These are phyloP conservation scores for Glomus cerebriforme DNA, from an alignment of 192 early-diverging fungal genomes.

Conservation along the genomic window DNA sequence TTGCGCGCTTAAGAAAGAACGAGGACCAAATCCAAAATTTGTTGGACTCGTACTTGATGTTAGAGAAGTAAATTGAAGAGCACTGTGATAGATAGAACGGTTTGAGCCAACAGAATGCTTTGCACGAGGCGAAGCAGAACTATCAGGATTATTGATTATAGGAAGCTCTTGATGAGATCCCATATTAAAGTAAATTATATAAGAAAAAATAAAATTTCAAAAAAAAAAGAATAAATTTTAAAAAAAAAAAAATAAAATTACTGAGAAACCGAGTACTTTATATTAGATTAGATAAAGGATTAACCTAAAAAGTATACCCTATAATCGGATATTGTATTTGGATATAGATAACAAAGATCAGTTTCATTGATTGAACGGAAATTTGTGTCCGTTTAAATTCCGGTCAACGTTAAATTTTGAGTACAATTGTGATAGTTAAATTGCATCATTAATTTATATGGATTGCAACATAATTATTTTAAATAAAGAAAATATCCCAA, in stretches of 20 bases:
- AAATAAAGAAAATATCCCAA: too few relatives aligned
- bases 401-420: too few relatives aligned
- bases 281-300: background rate
- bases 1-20: conserved; percentile 19
- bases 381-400: too few relatives aligned
- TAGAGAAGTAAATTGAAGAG: conserved; percentile 7
- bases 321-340: too few relatives aligned
- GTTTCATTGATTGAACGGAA: too few relatives aligned
- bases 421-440: too few relatives aligned
- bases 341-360: too few relatives aligned
- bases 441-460: too few relatives aligned
- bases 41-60: background rate
- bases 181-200: background rate
- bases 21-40: conserved; percentile 13
- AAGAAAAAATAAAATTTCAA: background rate
- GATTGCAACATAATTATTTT: too few relatives aligned
- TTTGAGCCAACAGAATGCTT: background rate
- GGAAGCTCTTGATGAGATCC: background rate
- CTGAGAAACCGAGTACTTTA: background rate
- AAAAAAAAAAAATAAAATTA: background rate
- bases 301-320: background rate
- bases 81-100: background rate
- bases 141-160: background rate
- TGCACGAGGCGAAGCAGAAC: background rate
- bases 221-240: background rate